Evolutionary conservation across 352 stramenopile species (phyloP), one percentile per base, ranked within the genome.

Genomic region (Globisporangium perplexum): DNA sequence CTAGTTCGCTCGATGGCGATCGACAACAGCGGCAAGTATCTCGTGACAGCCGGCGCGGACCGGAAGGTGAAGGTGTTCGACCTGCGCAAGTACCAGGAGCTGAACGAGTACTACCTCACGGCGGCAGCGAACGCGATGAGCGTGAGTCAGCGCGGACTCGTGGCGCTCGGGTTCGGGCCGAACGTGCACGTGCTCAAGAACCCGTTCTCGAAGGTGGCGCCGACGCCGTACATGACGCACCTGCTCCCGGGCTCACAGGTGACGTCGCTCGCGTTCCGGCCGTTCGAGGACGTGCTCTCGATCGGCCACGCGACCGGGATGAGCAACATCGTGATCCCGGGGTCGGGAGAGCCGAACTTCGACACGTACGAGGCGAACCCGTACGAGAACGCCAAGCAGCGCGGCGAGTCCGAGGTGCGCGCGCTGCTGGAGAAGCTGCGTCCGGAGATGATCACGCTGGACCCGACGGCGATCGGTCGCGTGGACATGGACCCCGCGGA

Each of bases 281-380:
- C 97, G 3, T 99, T 97, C 63, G 97, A 99, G 83, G 97, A 99
- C 83, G 94, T 98, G 47, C 83, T 98, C 43, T 87, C 84, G 41
- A 80, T 99, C 57, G 97, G 97, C 30, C 96, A 99, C 65, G 53
- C 81, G 0, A 79, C 76, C 6, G 95, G 90, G 30, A 64, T 92
- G 41, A 71, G 78, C 57, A 92, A 80, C 41, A 73, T 95, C 20
- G 74, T 99, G 53, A 96, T 99, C 60, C 97, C 97, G 53, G 97
- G 97, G 39, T 79, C 93, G 20, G 97, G 96, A 45, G 96, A 99
- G 69, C 86, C 97, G 12, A 99, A 99, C 81, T 97, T 98, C 36
- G 97, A 99, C 71, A 96, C 96, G 22, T 98, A 96, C 62, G 96
- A 98, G 62, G 95, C 96, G 36, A 99, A 99, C 71, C 97, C 97